Percentiles rank a stretch among this genome's conserved stretches.
phyloP scores from a whole-genome alignment of 805 yeast genomes.

The Cyberlindnera mrakii region DNA sequence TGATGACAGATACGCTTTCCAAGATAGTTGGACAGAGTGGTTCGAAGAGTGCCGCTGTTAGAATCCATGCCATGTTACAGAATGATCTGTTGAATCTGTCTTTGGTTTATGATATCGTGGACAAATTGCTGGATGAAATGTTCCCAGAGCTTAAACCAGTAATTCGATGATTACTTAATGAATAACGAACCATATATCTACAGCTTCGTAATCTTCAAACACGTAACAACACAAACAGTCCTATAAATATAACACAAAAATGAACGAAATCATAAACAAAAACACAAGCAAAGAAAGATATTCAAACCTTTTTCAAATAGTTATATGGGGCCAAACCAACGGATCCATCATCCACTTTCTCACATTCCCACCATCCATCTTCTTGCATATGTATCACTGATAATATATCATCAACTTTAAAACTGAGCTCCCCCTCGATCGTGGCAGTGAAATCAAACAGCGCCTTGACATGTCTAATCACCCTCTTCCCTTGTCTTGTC shows the following conservation, averaged over 20 bases:
- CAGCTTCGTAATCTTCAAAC: too few relatives aligned
- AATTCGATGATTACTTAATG: not conserved
- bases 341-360: conserved; percentile 34
- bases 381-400: conserved; percentile 52
- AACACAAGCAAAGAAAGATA: not conserved
- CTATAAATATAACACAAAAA: not conserved
- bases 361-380: conserved; percentile 76
- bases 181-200: too few relatives aligned
- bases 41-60: conserved; percentile 54
- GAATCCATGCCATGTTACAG: conserved; percentile 63
- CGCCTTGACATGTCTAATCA: conserved; percentile 47
- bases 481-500: conserved; percentile 49
- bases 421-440: conserved; percentile 54
- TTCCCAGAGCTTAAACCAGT: conserved; percentile 17
- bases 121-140: conserved; percentile 42
- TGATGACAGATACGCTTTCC: conserved; percentile 60
- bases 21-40: conserved; percentile 67
- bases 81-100: conserved; percentile 66
- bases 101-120: conserved; percentile 52
- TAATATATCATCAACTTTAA: conserved; percentile 51
- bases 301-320: conserved; percentile 29
- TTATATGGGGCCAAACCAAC: conserved; percentile 62
- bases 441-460: conserved; percentile 53
- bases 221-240: too few relatives aligned
- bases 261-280: not conserved